Conservation (phyloP, 257 asterid genomes). For the Ehretia macrophylla region DNA sequence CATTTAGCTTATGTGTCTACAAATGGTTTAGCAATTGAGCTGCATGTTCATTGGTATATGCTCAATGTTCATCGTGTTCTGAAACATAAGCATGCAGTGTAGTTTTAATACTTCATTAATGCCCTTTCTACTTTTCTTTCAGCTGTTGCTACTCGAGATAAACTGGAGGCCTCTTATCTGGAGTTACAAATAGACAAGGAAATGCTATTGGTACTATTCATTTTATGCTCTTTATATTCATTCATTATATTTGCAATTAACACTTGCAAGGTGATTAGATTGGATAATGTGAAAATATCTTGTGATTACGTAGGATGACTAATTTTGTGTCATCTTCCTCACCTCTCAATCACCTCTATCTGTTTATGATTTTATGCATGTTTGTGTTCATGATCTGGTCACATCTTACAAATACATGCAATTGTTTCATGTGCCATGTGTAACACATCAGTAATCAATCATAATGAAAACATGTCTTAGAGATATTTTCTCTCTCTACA, state of each 20-base stretch:
- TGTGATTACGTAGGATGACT: background rate
- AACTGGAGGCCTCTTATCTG: slow-evolving; percentile 91
- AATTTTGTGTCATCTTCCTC: background rate
- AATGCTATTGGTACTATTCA: slow-evolving; percentile 59
- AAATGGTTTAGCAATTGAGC: too few relatives aligned
- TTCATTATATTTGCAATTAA: background rate
- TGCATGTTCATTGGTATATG: too few relatives aligned
- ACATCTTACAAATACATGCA: background rate
- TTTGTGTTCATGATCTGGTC: too few relatives aligned
- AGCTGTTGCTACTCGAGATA: slow-evolving; percentile 89
- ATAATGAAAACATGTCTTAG: too few relatives aligned
- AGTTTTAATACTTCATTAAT: slow-evolving; percentile 14
- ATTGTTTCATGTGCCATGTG: background rate
- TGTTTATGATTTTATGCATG: background rate
- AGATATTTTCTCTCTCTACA: too few relatives aligned
- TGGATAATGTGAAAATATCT: background rate
- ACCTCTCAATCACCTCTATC: background rate
- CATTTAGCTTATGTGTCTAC: too few relatives aligned
- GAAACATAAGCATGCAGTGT: background rate
- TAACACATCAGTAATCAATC: too few relatives aligned
- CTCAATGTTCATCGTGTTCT: background rate
- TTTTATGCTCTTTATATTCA: slow-evolving; percentile 12
- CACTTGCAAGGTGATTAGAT: background rate
- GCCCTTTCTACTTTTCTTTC: slow-evolving; percentile 33
- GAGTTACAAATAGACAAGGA: slow-evolving; percentile 98